Evolutionary conservation across 495 filamentous ascomycete genomes (phyloP).

Genomic region (Pseudoneurospora amorphoporcata): DNA sequence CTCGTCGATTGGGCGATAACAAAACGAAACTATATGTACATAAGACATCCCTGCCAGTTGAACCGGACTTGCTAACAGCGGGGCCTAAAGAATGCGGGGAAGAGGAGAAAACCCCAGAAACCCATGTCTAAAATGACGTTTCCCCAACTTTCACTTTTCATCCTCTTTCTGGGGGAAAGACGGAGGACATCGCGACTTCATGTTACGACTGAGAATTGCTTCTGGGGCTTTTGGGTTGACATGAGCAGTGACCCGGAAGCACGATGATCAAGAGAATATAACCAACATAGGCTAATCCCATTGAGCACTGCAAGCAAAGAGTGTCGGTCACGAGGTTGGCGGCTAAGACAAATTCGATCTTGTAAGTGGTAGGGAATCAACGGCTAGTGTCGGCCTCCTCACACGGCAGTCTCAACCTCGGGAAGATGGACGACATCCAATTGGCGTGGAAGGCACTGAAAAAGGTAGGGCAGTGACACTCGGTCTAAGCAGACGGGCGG

Average conservation of each 20-base stretch:
- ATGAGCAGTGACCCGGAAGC: neutral
- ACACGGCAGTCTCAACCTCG: neutral
- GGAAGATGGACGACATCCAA: neutral
- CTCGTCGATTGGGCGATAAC: neutral
- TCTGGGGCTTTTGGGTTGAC: neutral
- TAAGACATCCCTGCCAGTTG: neutral
- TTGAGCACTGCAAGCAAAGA: neutral
- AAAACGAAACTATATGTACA: too few species aligned
- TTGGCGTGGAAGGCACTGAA: neutral
- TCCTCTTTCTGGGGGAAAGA: neutral
- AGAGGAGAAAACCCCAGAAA: neutral
- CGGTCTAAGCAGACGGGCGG: neutral
- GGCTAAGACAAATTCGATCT: neutral
- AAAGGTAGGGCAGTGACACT: neutral
- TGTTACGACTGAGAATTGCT: neutral
- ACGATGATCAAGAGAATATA: neutral
- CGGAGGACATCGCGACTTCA: neutral
- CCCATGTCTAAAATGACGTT: neutral
- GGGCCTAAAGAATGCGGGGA: neutral
- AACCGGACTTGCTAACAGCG: neutral
- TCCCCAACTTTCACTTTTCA: neutral
- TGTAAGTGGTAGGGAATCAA: neutral
- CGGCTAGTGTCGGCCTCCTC: constrained; percentile 16
- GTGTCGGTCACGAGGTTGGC: neutral
- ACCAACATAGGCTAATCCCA: neutral